Evolutionary conservation across 345 rosid genomes (phyloP).

Genomic region (Camelina laxa): DNA sequence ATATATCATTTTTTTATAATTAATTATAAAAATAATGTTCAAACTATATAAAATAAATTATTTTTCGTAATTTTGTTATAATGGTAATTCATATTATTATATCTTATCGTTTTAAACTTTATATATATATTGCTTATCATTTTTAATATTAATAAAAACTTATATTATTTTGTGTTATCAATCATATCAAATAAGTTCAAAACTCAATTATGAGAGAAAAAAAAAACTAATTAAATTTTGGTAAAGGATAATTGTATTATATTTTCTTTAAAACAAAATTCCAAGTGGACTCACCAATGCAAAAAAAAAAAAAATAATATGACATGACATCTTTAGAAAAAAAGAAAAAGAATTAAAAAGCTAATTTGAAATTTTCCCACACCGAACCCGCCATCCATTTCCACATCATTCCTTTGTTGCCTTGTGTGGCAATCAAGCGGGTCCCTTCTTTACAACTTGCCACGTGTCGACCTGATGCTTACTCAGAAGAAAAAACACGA

Average conservation of each 20-base stretch:
- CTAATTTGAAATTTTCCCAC: conserved; percentile 19
- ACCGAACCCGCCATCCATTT: conserved; percentile 9
- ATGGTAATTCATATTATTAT: too few species aligned
- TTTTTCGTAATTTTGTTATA: too few species aligned
- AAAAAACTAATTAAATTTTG: neutral
- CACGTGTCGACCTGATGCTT: conserved; percentile 29
- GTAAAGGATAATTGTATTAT: neutral
- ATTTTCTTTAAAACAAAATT: neutral
- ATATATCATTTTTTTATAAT: too few species aligned
- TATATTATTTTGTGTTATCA: too few species aligned
- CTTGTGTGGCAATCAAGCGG: conserved; percentile 10
- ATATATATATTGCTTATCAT: too few species aligned
- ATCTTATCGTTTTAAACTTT: too few species aligned
- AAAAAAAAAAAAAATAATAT: neutral
- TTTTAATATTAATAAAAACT: too few species aligned
- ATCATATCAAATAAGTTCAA: too few species aligned
- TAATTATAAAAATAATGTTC: too few species aligned
- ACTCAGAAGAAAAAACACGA: neutral
- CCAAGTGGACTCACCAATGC: conserved; percentile 21
- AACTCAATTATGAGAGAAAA: too few species aligned
- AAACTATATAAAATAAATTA: too few species aligned
- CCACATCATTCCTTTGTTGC: conserved; percentile 31
- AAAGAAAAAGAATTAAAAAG: neutral
- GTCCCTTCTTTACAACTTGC: conserved; percentile 3
- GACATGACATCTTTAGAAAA: conserved; percentile 20